phyloP scores from a whole-genome alignment of 371 early-diverging fungal species.

The Mortierella sp. region DNA sequence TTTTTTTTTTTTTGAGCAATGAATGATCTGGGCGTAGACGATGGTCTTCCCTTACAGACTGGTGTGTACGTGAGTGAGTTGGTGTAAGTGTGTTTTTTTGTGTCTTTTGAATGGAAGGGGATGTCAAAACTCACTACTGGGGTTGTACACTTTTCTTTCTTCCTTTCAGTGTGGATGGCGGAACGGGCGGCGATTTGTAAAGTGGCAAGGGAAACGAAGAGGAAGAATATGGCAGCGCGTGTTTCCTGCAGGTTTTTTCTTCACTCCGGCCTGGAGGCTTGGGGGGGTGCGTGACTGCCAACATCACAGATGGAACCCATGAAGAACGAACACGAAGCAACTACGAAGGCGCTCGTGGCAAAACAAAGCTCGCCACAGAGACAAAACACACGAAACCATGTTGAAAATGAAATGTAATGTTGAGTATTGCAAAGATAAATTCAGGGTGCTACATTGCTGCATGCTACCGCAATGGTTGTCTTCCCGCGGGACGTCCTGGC shows the following conservation, averaged over 20 bases:
- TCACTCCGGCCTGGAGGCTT: neutral
- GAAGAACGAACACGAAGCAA: too few species aligned
- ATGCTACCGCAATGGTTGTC: neutral
- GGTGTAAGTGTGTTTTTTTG: neutral
- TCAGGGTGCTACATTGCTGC: too few species aligned
- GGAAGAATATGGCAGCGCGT: neutral
- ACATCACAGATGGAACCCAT: neutral
- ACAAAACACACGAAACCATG: neutral
- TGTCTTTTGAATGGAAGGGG: neutral
- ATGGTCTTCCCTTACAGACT: constrained; percentile 1
- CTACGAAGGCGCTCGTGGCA: too few species aligned
- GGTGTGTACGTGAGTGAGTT: too few species aligned
- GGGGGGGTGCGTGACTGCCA: constrained; percentile 10
- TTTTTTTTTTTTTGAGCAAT: constrained; percentile 11
- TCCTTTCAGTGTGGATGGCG: neutral
- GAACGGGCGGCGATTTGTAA: neutral
- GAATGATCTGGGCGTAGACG: constrained; percentile 12
- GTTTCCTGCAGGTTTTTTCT: constrained; percentile 5
- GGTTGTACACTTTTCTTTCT: neutral
- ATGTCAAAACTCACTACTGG: neutral
- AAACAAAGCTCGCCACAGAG: neutral
- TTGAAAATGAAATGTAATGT: neutral
- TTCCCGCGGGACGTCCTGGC: neutral
- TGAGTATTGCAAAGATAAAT: too few species aligned
- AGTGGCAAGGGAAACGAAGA: neutral